Evolutionary conservation across 2,329 filamentous ascomycete genomes (phyloP), one percentile per base, ranked within the genome.

Genomic region (Triangularia setosa): DNA sequence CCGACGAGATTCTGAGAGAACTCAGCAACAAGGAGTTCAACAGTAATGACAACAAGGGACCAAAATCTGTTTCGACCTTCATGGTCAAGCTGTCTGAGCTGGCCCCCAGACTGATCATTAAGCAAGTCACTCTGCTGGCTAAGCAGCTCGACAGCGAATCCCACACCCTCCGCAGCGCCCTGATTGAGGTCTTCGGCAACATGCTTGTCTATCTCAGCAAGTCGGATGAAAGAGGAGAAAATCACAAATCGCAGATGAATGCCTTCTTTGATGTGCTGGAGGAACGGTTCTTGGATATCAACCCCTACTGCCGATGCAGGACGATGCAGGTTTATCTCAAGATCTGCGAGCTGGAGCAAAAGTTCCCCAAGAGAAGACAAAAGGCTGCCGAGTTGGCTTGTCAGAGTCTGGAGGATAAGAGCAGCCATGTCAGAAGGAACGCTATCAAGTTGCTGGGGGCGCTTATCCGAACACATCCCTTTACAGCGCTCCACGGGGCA

Each of bases 11-110:
- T 28, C 78, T 99, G 64, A 89, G 92, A 72, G 95, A 99, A 74
- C 85, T 99, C 69, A 96, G 93, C 75, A 97, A 93, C 78, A 99
- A 97, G 75, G 94, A 98, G 74, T 99, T 98, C 80, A 97, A 96
- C 77, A 94, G 90, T 67, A 99, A 96, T 73, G 96, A 99, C 76
- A 93, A 91, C 1, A 92, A 90, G 74, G 95, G 95, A 0, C 95
- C 96, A 12, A 99, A 98, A 77, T 98, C 94, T 0, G 92, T 98
- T 7, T 98, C 95, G 14, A 86, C 91, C 0, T 99, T 99, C 73
- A 90, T 99, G 70, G 86, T 93, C 64, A 96, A 94, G 74, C 84
- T 99, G 27, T 98, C 95, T 0, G 95, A 98, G 75, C 83, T 99
- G 65, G 90, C 91, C 2, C 95, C 96, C 4, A 87, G 93, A 66